phyloP scores from a whole-genome alignment of 306 rosid genomes.

The Gillenia trifoliata region DNA sequence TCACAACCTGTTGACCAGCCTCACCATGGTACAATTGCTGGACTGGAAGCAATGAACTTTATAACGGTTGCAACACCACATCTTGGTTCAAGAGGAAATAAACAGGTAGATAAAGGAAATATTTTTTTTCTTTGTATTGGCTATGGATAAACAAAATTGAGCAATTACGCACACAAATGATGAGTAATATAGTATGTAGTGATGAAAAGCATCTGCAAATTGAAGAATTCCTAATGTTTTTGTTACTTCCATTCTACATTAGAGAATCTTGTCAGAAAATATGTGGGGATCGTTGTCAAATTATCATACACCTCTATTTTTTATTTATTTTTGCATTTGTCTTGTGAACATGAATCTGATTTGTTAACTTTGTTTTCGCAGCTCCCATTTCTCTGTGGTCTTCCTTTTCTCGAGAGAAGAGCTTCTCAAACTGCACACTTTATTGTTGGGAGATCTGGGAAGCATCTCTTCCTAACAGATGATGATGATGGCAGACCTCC shows the following conservation, averaged over 20 bases:
- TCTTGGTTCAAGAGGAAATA: slow-evolving; percentile 90
- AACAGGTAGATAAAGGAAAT: slow-evolving; percentile 50
- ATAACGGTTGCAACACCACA: slow-evolving; percentile 94
- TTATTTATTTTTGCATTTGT: background rate
- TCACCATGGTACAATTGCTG: slow-evolving; percentile 62
- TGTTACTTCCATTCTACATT: background rate
- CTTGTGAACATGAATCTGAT: slow-evolving; percentile 2
- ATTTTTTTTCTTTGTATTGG: background rate
- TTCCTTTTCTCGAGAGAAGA: slow-evolving; percentile 88
- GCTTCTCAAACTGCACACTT: slow-evolving; percentile 92
- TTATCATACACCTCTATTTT: background rate
- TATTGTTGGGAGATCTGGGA: slow-evolving; percentile 88
- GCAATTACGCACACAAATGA: background rate
- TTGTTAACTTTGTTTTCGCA: slow-evolving; percentile 30
- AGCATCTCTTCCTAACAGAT: slow-evolving; percentile 90
- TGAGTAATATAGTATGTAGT: background rate
- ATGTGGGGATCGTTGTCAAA: background rate
- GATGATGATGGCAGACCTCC: slow-evolving; percentile 67
- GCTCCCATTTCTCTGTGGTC: slow-evolving; percentile 91
- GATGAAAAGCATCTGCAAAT: background rate
- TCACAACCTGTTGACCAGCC: slow-evolving; percentile 29
- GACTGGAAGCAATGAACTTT: slow-evolving; percentile 86
- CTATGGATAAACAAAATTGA: background rate
- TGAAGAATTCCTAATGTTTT: background rate
- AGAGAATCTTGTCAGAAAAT: background rate